Base-by-base conservation (phyloP, 2,329 filamentous ascomycete species). In the Pseudogymnoascus sp. region DNA sequence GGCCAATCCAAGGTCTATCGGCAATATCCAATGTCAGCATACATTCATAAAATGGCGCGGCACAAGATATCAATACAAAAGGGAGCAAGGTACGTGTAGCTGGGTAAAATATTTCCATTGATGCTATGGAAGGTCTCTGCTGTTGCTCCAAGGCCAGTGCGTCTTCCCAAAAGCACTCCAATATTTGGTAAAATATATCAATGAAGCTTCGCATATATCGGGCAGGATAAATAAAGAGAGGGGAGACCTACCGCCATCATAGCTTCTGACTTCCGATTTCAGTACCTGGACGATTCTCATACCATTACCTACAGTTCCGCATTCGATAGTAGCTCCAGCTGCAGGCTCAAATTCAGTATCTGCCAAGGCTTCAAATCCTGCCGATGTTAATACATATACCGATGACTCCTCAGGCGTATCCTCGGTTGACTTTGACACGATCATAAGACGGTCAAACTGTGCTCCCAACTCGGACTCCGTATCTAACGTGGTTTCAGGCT, bases 281-380 rank as follows among this genome's bases (percentile, higher is more conserved):
- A 96, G 79, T 2, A 96, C 87, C 70, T 97, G 94, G 14, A 97
- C 87, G 35, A 97, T 86, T 62, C 91, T 85, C 70, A 83, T 89
- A 63, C 89, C 85, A 59, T 84, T 83, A n/a, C 88, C 89, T 73
- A 99, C 84, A 0, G 88, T 89, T 14, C 90, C 90, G 15, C 94
- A 88, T 67, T 95, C 89, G 53, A 97, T 81, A 0, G 94, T 97
- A 33, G 87, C 84, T 25, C 92, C 94, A 64, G 92, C 90, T 50
- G 90, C 90, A 3, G 89, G 86, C 64, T 99, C 95, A 71, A 97
- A 97, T 69, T 99, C 94, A 0, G 91, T 91, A 38, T 88, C 90
- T 36, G 84, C 84, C 6, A 93, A 80, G 38, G 88, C 84, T 71
- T 91, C 87, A 62, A 95, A 85, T 2, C 85, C 85, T 30, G 85